These are phyloP conservation scores for Fraxinus americana DNA, from an alignment of 257 asterid species.

Conservation along the genomic window DNA sequence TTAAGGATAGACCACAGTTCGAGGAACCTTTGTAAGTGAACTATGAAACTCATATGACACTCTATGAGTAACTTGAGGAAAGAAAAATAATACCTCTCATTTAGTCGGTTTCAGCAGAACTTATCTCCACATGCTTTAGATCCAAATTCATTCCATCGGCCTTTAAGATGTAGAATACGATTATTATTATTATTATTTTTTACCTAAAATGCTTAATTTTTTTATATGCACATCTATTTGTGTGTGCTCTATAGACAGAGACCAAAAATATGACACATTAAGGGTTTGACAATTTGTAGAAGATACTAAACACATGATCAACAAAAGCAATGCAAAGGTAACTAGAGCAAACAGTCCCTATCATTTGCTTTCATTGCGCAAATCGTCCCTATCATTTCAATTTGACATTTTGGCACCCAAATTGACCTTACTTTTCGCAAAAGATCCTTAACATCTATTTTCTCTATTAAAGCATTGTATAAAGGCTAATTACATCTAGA, in stretches of 20 bases:
- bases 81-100: slow-evolving; percentile 31
- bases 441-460: too few species aligned
- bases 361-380: too few species aligned
- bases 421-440: too few species aligned
- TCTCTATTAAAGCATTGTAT: too few species aligned
- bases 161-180: slow-evolving; percentile 21
- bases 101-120: slow-evolving; percentile 28
- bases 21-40: slow-evolving; percentile 26
- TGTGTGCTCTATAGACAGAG: neutral
- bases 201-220: neutral
- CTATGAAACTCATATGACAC: neutral
- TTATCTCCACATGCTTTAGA: slow-evolving; percentile 36
- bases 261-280: neutral
- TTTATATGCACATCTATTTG: too few species aligned
- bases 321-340: too few species aligned
- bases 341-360: too few species aligned
- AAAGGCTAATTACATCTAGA: too few species aligned
- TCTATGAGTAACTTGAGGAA: neutral
- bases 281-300: too few species aligned
- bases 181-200: neutral
- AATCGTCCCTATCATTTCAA: too few species aligned
- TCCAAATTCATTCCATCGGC: slow-evolving; percentile 17
- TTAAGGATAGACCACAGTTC: slow-evolving; percentile 25
- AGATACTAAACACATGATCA: too few species aligned
- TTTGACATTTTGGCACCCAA: too few species aligned